Base-by-base conservation (phyloP, 108 stramenopile species). In the Cyclotella choctawhatcheeana region DNA sequence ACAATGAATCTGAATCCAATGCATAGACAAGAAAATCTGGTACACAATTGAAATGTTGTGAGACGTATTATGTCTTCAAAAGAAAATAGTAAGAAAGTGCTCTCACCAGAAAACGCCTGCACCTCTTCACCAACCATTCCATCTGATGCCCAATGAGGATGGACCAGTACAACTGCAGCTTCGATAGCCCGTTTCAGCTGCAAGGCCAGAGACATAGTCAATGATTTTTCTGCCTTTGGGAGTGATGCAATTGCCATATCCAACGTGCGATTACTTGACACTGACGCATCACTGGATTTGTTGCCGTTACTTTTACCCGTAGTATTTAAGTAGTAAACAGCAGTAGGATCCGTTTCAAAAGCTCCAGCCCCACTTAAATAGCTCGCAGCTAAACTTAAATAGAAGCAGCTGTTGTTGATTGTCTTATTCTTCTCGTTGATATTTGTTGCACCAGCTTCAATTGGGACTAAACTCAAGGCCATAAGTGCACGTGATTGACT, bases 111-210 rank as follows among this genome's bases (percentile, higher is more conserved):
- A 44, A 82, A 82, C 16, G 81, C 81, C 58, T 82, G 81, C 17
- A 82, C 54, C 48, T 82, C 81, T 47, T 82, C 81, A 5, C 81
- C 81, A 27, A 82, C 81, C 34, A 77, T 48, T 10, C 81, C 81
- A 1, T 53, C 32, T 32, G 52, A 26, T 25, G 81, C 81, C 81
- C 81, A 82, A n/a, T 77, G 69, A 22, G 76, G 81, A 72, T 82
- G 81, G 5, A 77, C 75, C 31, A 65, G 55, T 14, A 81, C 52
- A 30, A 81, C 80, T 43, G 80, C 80, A 22, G 80, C 74, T 48
- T 81, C 80, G 16, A 81, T 76, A 13, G 75, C 69, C 0, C 80
- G 62, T 58, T 81, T 81, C 14, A 81, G 53, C 43, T 81, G 80
- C 66, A 81, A 74, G 5, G 74, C 80, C 32, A 76, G 40, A 14